Base-by-base conservation (phyloP, 495 filamentous ascomycete species). In the Chaetomium tenue region DNA sequence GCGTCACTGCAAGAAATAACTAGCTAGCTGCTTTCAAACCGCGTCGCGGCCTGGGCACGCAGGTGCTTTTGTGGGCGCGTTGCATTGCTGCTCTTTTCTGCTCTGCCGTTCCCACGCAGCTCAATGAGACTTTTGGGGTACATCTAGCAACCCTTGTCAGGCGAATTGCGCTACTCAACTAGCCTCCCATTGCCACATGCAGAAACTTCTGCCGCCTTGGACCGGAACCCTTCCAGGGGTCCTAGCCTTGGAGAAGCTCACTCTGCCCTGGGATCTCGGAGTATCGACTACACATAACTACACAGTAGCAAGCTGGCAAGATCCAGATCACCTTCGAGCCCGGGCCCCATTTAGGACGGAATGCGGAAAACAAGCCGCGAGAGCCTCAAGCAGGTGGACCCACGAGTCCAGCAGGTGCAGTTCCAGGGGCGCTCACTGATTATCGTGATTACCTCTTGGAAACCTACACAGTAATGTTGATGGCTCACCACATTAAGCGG, bases 201-300 rank as follows among this genome's bases (percentile, higher is more conserved):
- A 58, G 65, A 65, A 37, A 68, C 65, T 66, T 72, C 68, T 70
- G 57, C 70, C 70, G 66, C 61, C 68, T 72, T 70, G 61, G 66
- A 50, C 70, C 70, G 65, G 68, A 52, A 60, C 62, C 46, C 42
- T 16, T 50, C 47, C 20, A 56, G 25, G 52, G 61, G 51, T 40
- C 4, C 22, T 2, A 61, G 13, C 33, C n/a, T n/a, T 50, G 39
- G 44, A 64, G 46, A 64, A 50, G 46, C 44, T 58, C 33, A 22
- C 20, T 11, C 15, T 42, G 51, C 46, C 33, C 46, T 52, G 62
- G 33, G 5, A 23, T 30, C 47, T 22, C 37, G 55, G 46, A 64
- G 46, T n/a, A 47, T 40, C 39, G 39, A 44, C 40, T 15, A 16
- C 40, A 16, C n/a, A n/a, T n/a, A n/a, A n/a, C n/a, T n/a, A n/a